These are phyloP conservation scores for Gymnopilus dilepis DNA, from an alignment of 768 basidiomycete species.

Conservation along the genomic window DNA sequence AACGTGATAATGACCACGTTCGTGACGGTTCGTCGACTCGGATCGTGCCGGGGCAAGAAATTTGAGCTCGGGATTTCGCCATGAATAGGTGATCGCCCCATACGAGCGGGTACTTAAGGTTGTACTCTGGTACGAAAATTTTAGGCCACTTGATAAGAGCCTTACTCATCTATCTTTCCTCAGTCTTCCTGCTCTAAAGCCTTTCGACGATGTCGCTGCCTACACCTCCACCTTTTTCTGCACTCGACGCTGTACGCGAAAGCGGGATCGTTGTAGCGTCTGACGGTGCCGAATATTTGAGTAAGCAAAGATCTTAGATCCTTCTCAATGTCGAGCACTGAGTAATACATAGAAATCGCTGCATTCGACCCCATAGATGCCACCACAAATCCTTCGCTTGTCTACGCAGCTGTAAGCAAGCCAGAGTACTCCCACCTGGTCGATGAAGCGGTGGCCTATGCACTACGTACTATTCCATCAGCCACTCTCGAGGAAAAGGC, in stretches of 20 bases:
- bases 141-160: background rate
- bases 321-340: background rate
- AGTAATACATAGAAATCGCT: constrained; percentile 30
- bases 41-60: background rate
- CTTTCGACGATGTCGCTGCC: background rate
- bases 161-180: background rate
- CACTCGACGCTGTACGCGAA: constrained; percentile 33
- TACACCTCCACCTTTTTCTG: constrained; percentile 15
- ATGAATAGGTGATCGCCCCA: constrained; percentile 1
- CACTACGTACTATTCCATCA: constrained; percentile 14
- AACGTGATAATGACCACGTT: background rate
- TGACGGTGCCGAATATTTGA: constrained; percentile 40
- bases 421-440: constrained; percentile 37
- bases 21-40: constrained; percentile 6
- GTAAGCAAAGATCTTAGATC: constrained; percentile 22
- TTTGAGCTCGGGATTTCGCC: background rate
- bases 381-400: constrained; percentile 42
- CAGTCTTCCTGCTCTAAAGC: background rate
- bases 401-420: constrained; percentile 37
- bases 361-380: constrained; percentile 39
- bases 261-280: constrained; percentile 39
- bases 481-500: constrained; percentile 26
- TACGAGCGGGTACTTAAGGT: background rate
- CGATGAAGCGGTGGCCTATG: constrained; percentile 35
- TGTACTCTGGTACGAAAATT: background rate